Evolutionary conservation across 441 rosid genomes (phyloP).

Genomic region (Euphorbia schlechtendalii): DNA sequence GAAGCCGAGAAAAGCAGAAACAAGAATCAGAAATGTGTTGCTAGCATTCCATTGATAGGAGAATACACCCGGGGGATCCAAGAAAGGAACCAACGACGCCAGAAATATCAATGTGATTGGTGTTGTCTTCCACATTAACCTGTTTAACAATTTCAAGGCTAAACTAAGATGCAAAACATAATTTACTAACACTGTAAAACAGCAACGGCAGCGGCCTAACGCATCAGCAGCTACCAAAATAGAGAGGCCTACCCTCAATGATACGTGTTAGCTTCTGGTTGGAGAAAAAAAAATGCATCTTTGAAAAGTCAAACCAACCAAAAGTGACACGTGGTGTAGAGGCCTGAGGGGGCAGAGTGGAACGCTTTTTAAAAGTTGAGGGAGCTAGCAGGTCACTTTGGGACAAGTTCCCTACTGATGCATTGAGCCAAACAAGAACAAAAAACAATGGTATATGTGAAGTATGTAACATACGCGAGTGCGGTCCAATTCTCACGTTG

Average conservation of each 20-base stretch:
- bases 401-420: too few species aligned
- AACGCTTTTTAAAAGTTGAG: too few species aligned
- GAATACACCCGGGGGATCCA: constrained; percentile 79
- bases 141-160: constrained; percentile 24
- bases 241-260: too few species aligned
- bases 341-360: too few species aligned
- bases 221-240: too few species aligned
- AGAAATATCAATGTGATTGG: constrained; percentile 78
- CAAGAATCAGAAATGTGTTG: constrained; percentile 50
- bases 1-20: constrained; percentile 80
- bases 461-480: constrained; percentile 50
- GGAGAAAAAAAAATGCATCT: too few species aligned
- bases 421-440: too few species aligned
- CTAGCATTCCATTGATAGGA: constrained; percentile 57
- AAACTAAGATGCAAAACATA: constrained; percentile 5
- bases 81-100: constrained; percentile 62
- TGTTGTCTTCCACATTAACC: constrained; percentile 97
- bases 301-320: too few species aligned
- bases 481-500: constrained; percentile 91
- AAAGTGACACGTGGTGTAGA: too few species aligned
- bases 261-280: too few species aligned
- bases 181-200: not conserved
- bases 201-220: not conserved
- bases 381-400: too few species aligned
- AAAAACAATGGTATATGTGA: not conserved